Evolutionary conservation across 306 rosid genomes (phyloP).

Genomic region (Potentilla sterilis): DNA sequence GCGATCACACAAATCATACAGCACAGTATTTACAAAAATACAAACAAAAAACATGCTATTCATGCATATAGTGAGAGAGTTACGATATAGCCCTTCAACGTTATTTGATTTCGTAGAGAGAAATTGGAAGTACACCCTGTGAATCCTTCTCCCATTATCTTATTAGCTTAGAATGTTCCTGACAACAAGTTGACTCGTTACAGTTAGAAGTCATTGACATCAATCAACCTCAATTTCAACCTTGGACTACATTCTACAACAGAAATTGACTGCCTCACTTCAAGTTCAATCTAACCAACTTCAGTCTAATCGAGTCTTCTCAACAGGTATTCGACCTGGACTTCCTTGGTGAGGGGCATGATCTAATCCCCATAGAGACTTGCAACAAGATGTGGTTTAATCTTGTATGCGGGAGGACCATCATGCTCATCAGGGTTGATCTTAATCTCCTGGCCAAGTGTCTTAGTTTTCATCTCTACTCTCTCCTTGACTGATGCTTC

Average conservation of each 20-base stretch:
- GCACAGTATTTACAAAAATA: not conserved
- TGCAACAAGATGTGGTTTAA: constrained; percentile 44
- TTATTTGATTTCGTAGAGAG: not conserved
- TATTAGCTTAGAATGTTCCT: not conserved
- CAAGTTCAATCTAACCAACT: not conserved
- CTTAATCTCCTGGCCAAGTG: constrained; percentile 36
- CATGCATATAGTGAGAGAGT: not conserved
- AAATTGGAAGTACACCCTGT: not conserved
- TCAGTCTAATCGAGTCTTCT: constrained; percentile 36
- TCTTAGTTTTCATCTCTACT: constrained; percentile 46
- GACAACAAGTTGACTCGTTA: not conserved
- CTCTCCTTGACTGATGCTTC: constrained; percentile 44
- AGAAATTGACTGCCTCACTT: not conserved
- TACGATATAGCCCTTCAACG: not conserved
- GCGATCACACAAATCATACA: not conserved
- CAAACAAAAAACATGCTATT: not conserved
- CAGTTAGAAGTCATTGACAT: not conserved
- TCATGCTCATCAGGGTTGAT: constrained; percentile 19
- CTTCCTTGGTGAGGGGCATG: constrained; percentile 62
- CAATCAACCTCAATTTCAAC: not conserved
- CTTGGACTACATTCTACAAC: not conserved
- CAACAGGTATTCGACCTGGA: constrained; percentile 53
- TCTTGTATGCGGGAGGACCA: constrained; percentile 34
- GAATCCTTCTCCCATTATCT: not conserved
- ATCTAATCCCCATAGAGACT: constrained; percentile 46